Percentiles rank a stretch among this genome's conserved stretches.
Evolutionary conservation across 2,329 filamentous ascomycete genomes (phyloP).

Genomic region (Emericellopsis cladophorae): DNA sequence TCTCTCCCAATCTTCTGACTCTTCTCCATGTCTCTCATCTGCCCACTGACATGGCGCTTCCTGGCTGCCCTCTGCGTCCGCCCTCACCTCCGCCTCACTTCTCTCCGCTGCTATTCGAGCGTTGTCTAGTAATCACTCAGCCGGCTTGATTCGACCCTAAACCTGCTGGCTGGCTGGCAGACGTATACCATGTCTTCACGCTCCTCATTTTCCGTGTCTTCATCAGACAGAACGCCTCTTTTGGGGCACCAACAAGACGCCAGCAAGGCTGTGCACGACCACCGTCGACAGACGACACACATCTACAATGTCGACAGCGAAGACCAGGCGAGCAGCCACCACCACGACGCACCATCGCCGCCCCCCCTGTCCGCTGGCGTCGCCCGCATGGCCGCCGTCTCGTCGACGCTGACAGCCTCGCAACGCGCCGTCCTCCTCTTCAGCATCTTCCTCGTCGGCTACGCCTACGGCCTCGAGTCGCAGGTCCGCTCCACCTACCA

Average conservation of each 20-base stretch:
- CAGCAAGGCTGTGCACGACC: not conserved
- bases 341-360: not conserved
- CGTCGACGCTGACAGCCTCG: slow-evolving; percentile 26
- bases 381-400: slow-evolving; percentile 35
- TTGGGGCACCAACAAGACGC: not conserved
- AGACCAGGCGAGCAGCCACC: slow-evolving; percentile 1
- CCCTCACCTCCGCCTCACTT: too few species aligned
- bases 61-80: too few species aligned
- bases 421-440: slow-evolving; percentile 40
- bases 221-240: not conserved
- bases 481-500: slow-evolving; percentile 38
- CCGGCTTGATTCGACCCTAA: too few species aligned
- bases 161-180: too few species aligned
- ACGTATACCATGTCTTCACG: too few species aligned
- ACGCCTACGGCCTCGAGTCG: slow-evolving; percentile 45
- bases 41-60: too few species aligned
- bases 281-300: not conserved
- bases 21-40: too few species aligned
- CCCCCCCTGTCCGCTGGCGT: slow-evolving; percentile 25
- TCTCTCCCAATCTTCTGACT: too few species aligned
- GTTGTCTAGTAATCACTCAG: too few species aligned
- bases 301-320: not conserved
- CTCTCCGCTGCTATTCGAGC: too few species aligned
- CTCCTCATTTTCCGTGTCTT: not conserved
- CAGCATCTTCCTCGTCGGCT: slow-evolving; percentile 46